Conservation (phyloP, 2,329 filamentous ascomycete species). For the Talaromyces islandicus region DNA sequence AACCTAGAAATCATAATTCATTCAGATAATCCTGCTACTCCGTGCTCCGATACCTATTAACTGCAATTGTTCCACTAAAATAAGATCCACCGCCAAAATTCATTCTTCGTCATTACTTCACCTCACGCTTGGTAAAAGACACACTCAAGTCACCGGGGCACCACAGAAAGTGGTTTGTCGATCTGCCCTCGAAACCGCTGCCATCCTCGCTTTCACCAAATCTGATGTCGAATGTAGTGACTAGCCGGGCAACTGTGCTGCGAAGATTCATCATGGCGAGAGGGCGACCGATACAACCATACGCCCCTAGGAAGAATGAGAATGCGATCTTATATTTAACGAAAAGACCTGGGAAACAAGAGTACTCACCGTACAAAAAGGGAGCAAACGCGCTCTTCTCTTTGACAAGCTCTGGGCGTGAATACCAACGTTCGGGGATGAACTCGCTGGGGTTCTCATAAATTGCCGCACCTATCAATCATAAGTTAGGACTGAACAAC, state of each 20-base stretch:
- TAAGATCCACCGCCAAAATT: neutral
- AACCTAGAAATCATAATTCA: neutral
- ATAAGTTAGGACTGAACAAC: neutral
- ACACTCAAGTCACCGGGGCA: slow-evolving; percentile 14
- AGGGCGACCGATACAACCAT: slow-evolving; percentile 32
- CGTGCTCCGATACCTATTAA: neutral
- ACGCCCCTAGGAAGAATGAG: slow-evolving; percentile 18
- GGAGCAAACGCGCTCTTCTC: slow-evolving; percentile 28
- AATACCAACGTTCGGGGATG: slow-evolving; percentile 33
- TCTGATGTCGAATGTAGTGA: slow-evolving; percentile 29
- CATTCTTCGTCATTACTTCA: neutral
- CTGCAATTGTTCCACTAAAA: neutral
- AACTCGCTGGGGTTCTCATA: slow-evolving; percentile 23
- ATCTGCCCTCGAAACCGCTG: slow-evolving; percentile 22
- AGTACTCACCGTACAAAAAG: slow-evolving; percentile 23
- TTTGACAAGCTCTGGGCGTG: slow-evolving; percentile 26
- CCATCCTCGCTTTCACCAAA: slow-evolving; percentile 31
- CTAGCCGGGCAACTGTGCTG: slow-evolving; percentile 25
- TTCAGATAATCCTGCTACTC: neutral
- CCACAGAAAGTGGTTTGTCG: slow-evolving; percentile 33
- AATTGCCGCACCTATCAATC: slow-evolving; percentile 17
- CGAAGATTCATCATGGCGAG: slow-evolving; percentile 33
- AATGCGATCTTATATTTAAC: neutral
- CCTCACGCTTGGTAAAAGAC: slow-evolving; percentile 11
- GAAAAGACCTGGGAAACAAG: neutral